Evolutionary conservation across 2,329 filamentous ascomycete genomes (phyloP).

Genomic region (Remersonia thermophila): DNA sequence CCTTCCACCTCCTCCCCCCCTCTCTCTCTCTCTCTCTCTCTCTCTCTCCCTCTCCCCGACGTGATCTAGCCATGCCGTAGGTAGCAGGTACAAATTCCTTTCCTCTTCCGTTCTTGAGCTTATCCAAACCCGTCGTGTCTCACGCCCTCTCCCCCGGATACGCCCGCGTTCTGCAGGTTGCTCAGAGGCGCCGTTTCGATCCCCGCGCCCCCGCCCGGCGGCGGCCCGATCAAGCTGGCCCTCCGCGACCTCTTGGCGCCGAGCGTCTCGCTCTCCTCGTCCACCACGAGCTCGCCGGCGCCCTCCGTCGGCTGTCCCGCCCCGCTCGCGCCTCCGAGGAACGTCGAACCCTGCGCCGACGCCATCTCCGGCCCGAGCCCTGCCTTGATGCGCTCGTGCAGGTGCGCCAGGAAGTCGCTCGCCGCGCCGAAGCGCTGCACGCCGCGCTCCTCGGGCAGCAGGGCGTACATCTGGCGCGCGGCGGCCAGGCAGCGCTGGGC

Average conservation of each 20-base stretch:
- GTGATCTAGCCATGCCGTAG: too few species aligned
- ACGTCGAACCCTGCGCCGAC: conserved; percentile 12
- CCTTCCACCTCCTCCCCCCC: too few species aligned
- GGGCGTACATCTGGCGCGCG: conserved; percentile 44
- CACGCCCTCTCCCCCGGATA: conserved; percentile 7
- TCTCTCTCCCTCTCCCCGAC: too few species aligned
- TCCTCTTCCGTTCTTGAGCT: neutral
- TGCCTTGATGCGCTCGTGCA: conserved; percentile 38
- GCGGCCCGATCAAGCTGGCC: conserved; percentile 38
- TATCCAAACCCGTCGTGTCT: conserved; percentile 20
- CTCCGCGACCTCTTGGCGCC: conserved; percentile 17
- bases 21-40: too few species aligned
- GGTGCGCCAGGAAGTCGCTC: conserved; percentile 37
- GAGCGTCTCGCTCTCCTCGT: conserved; percentile 18
- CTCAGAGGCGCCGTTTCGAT: conserved; percentile 24
- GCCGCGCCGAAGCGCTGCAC: conserved; percentile 40
- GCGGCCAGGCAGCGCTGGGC: conserved; percentile 67
- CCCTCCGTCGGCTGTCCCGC: conserved; percentile 12
- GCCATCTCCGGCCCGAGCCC: conserved; percentile 25
- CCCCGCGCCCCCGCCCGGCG: conserved; percentile 14
- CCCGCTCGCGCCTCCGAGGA: conserved; percentile 11
- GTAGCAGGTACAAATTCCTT: neutral
- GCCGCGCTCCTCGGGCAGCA: conserved; percentile 36
- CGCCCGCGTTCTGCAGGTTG: conserved; percentile 10
- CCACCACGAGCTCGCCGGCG: conserved; percentile 21